Evolutionary conservation across 169 alveolate genomes (phyloP).

Genomic region (Cryptosporidium viatorum): DNA sequence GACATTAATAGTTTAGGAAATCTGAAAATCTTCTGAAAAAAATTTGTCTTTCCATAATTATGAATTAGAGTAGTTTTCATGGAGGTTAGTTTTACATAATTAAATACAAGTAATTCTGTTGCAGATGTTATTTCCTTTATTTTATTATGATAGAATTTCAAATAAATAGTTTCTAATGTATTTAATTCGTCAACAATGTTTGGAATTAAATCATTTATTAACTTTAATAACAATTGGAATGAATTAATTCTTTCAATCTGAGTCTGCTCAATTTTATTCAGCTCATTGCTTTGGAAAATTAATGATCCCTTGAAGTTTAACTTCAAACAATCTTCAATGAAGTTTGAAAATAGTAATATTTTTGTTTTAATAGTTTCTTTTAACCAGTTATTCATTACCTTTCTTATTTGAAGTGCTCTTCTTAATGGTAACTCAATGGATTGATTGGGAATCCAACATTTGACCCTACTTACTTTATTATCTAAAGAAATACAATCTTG

Average conservation of each 20-base stretch:
- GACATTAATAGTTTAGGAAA: constrained; percentile 43
- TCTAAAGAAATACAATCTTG: constrained; percentile 36
- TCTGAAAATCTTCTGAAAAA: constrained; percentile 55
- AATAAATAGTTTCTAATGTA: constrained; percentile 34
- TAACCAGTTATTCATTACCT: constrained; percentile 39
- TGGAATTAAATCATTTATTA: constrained; percentile 9
- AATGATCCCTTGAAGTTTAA: constrained; percentile 24
- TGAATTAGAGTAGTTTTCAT: constrained; percentile 55
- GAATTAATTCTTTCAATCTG: constrained; percentile 6
- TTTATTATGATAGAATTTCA: constrained; percentile 35
- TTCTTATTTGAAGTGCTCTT: constrained; percentile 59
- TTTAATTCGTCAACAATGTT: constrained; percentile 37
- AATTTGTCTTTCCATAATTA: constrained; percentile 58
- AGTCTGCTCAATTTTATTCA: background rate
- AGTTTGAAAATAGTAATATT: constrained; percentile 15
- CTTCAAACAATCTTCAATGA: constrained; percentile 31
- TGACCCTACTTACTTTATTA: constrained; percentile 15
- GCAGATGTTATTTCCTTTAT: constrained; percentile 9
- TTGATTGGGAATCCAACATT: constrained; percentile 70
- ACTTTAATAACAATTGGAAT: constrained; percentile 7
- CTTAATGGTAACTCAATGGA: constrained; percentile 58
- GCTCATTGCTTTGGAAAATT: constrained; percentile 10
- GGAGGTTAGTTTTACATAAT: constrained; percentile 27
- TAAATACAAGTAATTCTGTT: background rate
- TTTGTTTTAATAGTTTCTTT: constrained; percentile 31